Conservation (phyloP, 169 alveolate species). For the Cryptosporidium baileyi region DNA sequence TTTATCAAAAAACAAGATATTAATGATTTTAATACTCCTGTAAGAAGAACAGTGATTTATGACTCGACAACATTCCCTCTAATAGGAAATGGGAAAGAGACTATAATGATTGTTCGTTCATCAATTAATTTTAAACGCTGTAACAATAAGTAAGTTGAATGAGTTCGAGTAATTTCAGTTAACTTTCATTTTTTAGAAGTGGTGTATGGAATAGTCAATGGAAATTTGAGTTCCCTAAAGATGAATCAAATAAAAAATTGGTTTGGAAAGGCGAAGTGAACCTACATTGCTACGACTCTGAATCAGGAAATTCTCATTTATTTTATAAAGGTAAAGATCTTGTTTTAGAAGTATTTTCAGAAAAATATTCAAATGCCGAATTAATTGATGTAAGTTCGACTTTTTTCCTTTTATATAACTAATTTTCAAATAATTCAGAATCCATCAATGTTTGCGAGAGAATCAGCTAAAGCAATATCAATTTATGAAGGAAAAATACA, state of each 20-base stretch:
- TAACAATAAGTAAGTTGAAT: conserved; percentile 23
- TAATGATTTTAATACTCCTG: conserved; percentile 23
- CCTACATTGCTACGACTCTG: conserved; percentile 21
- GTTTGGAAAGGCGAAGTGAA: conserved; percentile 16
- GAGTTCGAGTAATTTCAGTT: background rate
- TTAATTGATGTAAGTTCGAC: background rate
- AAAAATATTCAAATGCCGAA: background rate
- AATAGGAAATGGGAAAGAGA: conserved; percentile 18
- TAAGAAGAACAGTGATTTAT: conserved; percentile 49
- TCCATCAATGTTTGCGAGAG: background rate
- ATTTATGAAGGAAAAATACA: conserved; percentile 10
- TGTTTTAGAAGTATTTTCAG: background rate
- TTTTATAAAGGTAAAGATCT: conserved; percentile 3
- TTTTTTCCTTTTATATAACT: background rate
- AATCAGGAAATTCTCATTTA: conserved; percentile 52
- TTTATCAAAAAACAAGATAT: background rate
- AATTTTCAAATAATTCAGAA: background rate
- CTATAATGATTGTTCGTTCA: conserved; percentile 17
- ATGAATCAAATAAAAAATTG: background rate
- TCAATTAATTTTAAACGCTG: conserved; percentile 13
- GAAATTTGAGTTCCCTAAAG: conserved; percentile 35
- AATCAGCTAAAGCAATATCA: background rate
- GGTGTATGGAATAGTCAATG: conserved; percentile 64
- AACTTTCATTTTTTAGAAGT: background rate
- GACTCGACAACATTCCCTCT: conserved; percentile 39